Evolutionary conservation across 2,329 filamentous ascomycete genomes (phyloP).

Genomic region (Oidium heveae): DNA sequence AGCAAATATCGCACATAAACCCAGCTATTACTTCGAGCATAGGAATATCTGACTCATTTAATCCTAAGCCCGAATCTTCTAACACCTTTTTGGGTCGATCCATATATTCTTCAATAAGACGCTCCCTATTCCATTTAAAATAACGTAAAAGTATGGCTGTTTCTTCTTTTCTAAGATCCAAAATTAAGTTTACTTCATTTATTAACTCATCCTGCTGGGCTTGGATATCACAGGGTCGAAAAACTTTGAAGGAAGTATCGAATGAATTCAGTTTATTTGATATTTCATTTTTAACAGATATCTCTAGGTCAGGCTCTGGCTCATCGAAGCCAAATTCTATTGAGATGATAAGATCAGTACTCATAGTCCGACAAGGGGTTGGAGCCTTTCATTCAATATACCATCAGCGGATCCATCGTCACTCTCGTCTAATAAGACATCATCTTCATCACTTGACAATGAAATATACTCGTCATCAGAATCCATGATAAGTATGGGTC

Average conservation of each 20-base stretch:
- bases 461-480: constrained; percentile 91
- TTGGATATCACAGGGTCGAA: constrained; percentile 58
- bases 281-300: constrained; percentile 37
- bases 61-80: constrained; percentile 60
- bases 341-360: background rate
- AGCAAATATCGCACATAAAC: constrained; percentile 90
- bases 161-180: constrained; percentile 72
- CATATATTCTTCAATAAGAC: constrained; percentile 90
- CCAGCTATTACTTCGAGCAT: constrained; percentile 45
- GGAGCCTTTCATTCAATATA: constrained; percentile 3
- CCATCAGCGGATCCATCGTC: constrained; percentile 31
- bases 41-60: constrained; percentile 32
- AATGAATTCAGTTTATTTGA: constrained; percentile 50
- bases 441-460: constrained; percentile 52
- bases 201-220: constrained; percentile 67
- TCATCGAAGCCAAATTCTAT: constrained; percentile 21
- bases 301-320: constrained; percentile 21
- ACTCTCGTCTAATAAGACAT: constrained; percentile 49
- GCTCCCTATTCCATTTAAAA: constrained; percentile 90
- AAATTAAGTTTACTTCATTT: constrained; percentile 70
- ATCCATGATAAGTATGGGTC: constrained; percentile 52
- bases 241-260: constrained; percentile 65
- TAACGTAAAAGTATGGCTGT: constrained; percentile 73
- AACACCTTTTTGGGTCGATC: constrained; percentile 57
- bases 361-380: background rate